Evolutionary conservation across 1,139 yeast species (phyloP), one percentile per base, ranked within the genome.

Genomic region (Suhomyces coccinellae): DNA sequence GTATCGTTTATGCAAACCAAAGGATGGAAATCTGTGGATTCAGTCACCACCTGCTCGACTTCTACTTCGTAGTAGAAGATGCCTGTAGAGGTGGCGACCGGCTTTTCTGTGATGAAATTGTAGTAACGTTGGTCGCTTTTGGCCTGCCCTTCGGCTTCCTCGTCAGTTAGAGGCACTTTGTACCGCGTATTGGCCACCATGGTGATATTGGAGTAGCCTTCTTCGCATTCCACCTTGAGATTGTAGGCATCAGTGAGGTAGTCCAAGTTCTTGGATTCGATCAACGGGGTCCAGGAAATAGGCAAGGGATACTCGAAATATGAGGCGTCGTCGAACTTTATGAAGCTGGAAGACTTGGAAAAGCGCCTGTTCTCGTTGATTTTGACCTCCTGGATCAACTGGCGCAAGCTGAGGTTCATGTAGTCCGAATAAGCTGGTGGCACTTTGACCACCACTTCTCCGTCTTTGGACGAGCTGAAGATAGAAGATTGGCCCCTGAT

Each of bases 11-110:
- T 63, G 11, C 62, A 56, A 8, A 73, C 57, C 8, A 74, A 55
- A 1, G 77, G 71, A 24, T 57, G 56, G 51, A 57, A 60, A 33
- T 61, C 59, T 1, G 75, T 65, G 8, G 69, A 60, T 22, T 54
- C 58, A 1, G 73, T 62, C 36, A 61, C 54, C 29, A 55, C 59
- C 50, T 71, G 75, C 28, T 55, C 59, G 10, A 71, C 58, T 46
- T 70, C 73, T 8, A 66, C 59, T 50, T 71, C 77, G 47, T 69
- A 71, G 49, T 71, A 71, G 49, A 55, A 71, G 1, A 71, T 54
- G 1, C 77, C 76, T 6, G 62, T 51, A 11, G 69, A 55, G 3
- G 71, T 59, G 10, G 53, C 51, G 1, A 71, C 57, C 2, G 69
- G 63, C 43, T 66, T 64, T 48, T 71, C 71, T 7, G 71, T 55